Conservation (phyloP, 2,329 filamentous ascomycete species). For the Sporothrix pallida region DNA sequence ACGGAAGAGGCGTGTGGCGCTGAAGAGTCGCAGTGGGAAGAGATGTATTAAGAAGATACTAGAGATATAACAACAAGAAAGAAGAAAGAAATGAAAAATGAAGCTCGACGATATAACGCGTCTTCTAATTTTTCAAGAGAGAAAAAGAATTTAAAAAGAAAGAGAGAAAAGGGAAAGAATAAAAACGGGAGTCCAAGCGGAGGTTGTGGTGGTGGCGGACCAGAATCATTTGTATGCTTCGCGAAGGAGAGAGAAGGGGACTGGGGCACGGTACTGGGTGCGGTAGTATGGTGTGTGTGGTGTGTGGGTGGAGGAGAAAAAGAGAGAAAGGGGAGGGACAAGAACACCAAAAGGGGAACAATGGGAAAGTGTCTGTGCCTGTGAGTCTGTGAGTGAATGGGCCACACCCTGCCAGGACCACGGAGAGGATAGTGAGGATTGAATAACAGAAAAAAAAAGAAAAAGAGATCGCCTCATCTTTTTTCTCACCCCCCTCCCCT, state of each 20-base stretch:
- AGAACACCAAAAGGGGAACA: constrained; percentile 13
- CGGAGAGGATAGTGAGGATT: background rate
- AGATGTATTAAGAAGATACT: constrained; percentile 8
- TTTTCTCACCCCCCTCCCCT: constrained; percentile 29
- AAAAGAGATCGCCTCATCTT: constrained; percentile 28
- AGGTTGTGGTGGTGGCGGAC: constrained; percentile 21
- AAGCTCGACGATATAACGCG: background rate
- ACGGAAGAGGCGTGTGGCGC: background rate
- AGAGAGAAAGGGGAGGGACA: background rate
- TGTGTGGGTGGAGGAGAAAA: constrained; percentile 12
- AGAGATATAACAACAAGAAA: constrained; percentile 19
- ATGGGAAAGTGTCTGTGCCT: constrained; percentile 25
- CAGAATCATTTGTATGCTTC: constrained; percentile 32
- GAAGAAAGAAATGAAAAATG: background rate
- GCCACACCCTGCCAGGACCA: background rate
- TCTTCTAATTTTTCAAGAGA: background rate
- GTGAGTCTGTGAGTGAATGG: background rate
- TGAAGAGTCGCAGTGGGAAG: background rate
- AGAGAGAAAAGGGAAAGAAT: background rate
- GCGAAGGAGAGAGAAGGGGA: background rate
- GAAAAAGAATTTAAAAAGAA: background rate
- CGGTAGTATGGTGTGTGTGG: background rate
- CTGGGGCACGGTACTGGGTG: constrained; percentile 1
- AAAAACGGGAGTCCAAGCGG: constrained; percentile 23
- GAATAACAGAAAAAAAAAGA: background rate